Conservation (phyloP, 441 rosid genomes). For the Brassica hybrid region DNA sequence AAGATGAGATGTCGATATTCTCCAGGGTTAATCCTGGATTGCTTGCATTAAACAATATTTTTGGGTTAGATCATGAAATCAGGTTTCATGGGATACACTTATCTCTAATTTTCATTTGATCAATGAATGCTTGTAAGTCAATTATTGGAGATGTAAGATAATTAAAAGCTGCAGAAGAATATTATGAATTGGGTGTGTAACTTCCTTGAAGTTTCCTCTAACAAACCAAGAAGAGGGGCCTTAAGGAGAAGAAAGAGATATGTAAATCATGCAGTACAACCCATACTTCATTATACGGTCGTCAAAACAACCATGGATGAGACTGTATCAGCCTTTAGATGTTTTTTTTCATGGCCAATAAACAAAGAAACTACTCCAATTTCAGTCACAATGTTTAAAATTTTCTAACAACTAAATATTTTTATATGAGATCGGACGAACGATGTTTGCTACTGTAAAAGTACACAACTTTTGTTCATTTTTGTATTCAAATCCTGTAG, state of each 20-base stretch:
- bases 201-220: background rate
- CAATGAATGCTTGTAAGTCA: background rate
- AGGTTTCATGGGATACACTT: too few relatives aligned
- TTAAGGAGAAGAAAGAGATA: conserved; percentile 14
- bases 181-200: background rate
- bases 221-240: background rate
- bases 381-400: background rate
- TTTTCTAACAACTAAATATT: background rate
- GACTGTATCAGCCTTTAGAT: background rate
- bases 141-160: background rate
- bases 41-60: too few relatives aligned
- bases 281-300: background rate
- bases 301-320: background rate
- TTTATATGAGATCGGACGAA: background rate
- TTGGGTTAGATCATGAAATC: too few relatives aligned
- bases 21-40: too few relatives aligned
- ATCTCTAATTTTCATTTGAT: background rate
- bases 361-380: background rate
- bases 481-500: background rate
- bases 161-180: background rate
- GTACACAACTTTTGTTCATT: background rate
- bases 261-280: background rate
- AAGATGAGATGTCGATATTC: too few relatives aligned
- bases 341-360: background rate
- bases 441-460: background rate